Base-by-base conservation (phyloP, 768 basidiomycete genomes). In the Termitomyces sp. region DNA sequence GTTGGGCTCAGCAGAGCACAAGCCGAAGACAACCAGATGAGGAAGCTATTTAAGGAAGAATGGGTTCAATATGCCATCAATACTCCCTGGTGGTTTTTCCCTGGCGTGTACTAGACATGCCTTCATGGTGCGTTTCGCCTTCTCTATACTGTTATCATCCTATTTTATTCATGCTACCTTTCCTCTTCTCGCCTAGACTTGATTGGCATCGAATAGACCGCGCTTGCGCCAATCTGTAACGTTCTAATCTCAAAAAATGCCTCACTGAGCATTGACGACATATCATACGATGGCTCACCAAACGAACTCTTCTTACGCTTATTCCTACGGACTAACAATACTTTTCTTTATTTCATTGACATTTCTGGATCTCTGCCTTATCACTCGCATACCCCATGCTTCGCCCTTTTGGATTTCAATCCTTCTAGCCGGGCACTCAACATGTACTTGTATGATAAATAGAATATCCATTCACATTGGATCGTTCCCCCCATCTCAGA, bases 11-110 rank as follows among this genome's bases (percentile, higher is more conserved):
- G 77, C 59, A 73, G 81, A 57, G 81, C 78, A 1, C 63, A 72
- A n/a, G 81, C 80, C 3, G 82, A 83, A 66, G 82, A 83, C 63
- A 71, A 68, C 48, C 75, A 81, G 60, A 76, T 83, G 68, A 73
- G 70, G 63, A 76, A 78, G 57, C 12, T 75, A 24, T 83, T 82
- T 56, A 72, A 74, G 32, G 49, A 68, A 12, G 76, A 81, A 61
- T 83, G 82, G 82, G 78, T 80, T 15, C 62, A 61, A 7, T 83
- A 80, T 63, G 80, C 79, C 11, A 66, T 69, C 4, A 66, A 67
- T 22, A 81, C 81, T 13, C 76, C 67, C 7, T 78, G 70, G 69
- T 81, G 81, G 81, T 81, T 83, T 59, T 64, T 80, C 58, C 82
- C 82, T 18, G 80, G 81, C 9, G 55, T 83, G 16, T 61, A 67